These are phyloP conservation scores for Bipolaris gigantea DNA, from an alignment of 2,329 filamentous ascomycete species.

Conservation along the genomic window DNA sequence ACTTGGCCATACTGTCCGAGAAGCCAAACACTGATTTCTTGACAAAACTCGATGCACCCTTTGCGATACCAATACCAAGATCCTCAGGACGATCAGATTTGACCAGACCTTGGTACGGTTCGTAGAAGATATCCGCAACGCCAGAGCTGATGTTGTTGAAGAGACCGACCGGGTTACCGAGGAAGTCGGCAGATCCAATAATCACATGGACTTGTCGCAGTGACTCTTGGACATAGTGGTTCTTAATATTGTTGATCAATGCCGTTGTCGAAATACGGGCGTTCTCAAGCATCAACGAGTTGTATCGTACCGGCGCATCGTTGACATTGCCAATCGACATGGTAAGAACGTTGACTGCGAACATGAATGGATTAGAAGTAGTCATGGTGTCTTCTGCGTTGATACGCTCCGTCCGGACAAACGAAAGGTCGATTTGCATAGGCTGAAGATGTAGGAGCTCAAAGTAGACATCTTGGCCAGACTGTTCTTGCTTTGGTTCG, in stretches of 20 bases:
- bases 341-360: constrained; percentile 96
- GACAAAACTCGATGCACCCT: constrained; percentile 93
- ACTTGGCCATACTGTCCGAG: constrained; percentile 95
- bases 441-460: constrained; percentile 95
- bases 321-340: constrained; percentile 99
- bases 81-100: constrained; percentile 95
- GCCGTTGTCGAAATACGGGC: constrained; percentile 85
- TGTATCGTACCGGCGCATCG: constrained; percentile 91
- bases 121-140: constrained; percentile 97
- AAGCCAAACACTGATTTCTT: constrained; percentile 99
- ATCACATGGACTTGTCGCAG: constrained; percentile 97
- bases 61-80: constrained; percentile 90
- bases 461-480: constrained; percentile 95
- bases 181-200: constrained; percentile 93
- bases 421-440: constrained; percentile 96
- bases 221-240: constrained; percentile 95
- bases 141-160: constrained; percentile 99
- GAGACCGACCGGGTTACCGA: constrained; percentile 93
- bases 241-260: constrained; percentile 81
- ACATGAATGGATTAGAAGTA: constrained; percentile 91
- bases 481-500: constrained; percentile 80
- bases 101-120: constrained; percentile 96
- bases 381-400: constrained; percentile 95
- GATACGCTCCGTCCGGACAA: constrained; percentile 93
- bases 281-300: constrained; percentile 92